Conservation (phyloP, 768 basidiomycete species). For the Russula earlei region DNA sequence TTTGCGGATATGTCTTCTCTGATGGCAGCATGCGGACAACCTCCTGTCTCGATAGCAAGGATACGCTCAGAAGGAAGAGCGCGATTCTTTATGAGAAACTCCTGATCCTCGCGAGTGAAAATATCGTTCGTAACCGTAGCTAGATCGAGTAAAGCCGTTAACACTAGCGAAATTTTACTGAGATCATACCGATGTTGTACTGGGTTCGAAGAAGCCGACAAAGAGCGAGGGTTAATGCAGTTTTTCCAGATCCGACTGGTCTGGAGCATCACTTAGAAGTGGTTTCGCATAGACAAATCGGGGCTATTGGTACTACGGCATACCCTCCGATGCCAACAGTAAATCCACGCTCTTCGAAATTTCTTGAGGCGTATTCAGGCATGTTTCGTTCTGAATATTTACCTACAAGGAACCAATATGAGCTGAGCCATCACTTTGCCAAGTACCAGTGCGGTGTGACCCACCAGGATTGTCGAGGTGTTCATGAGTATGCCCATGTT, state of each 20-base stretch:
- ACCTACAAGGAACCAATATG: constrained; percentile 36
- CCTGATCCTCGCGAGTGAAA: constrained; percentile 96
- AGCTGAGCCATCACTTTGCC: not conserved
- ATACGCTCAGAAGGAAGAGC: constrained; percentile 82
- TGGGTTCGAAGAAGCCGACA: constrained; percentile 72
- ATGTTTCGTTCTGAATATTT: constrained; percentile 89
- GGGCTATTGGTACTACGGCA: constrained; percentile 25
- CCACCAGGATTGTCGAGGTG: constrained; percentile 81
- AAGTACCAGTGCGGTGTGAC: constrained; percentile 10
- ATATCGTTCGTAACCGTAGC: constrained; percentile 99
- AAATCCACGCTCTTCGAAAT: constrained; percentile 90
- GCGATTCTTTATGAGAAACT: constrained; percentile 89
- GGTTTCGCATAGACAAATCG: not conserved
- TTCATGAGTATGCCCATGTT: constrained; percentile 95
- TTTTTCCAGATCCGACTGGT: constrained; percentile 97
- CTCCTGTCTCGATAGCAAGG: constrained; percentile 94
- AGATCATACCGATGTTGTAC: constrained; percentile 77
- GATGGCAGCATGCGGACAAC: constrained; percentile 97
- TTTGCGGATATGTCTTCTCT: constrained; percentile 98
- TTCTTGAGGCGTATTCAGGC: constrained; percentile 74
- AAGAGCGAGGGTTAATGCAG: constrained; percentile 83
- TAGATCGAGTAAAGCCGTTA: constrained; percentile 26
- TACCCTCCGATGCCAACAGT: constrained; percentile 98
- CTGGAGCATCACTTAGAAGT: constrained; percentile 32
- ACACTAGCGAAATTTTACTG: not conserved